Evolutionary conservation across 768 basidiomycete genomes (phyloP), one percentile per base, ranked within the genome.

Genomic region (Mycena metata): DNA sequence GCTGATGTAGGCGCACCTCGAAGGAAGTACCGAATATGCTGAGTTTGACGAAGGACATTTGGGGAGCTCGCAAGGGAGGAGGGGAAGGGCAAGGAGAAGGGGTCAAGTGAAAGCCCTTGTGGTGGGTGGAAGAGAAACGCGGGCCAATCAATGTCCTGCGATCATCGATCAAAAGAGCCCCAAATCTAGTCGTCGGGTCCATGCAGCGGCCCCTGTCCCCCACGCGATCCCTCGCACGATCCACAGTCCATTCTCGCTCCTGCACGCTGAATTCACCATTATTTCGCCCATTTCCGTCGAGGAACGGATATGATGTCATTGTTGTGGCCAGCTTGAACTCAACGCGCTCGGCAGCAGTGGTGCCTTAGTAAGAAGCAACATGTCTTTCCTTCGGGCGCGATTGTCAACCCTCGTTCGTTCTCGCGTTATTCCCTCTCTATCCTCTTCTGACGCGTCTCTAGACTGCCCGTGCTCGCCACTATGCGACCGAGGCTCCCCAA

Each of bases 11-110:
- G 75, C 82, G 62, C 60, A 92, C 95, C 90, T 97, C 96, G 82
- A 97, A 96, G 61, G 96, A 98, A 70, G 97, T 99, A 52, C 96
- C 96, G 75, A 99, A 99, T 83, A 99, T 99, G 82, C 91, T 94
- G 76, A 99, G 94, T 83, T 98, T 98, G 76, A 98, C 96, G 74
- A 98, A 98, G 60, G 94, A 96, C 94, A 96, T 95, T 60, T 60
- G 57, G 11, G 39, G 57, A 61, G 63, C 50, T 64, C 50, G 56
- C 50, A n/a, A 65, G 58, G 63, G 51, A 60, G 60, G 24, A 35
- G 19, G 35, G 30, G 36, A 35, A 54, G 64, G 50, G 59, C 56
- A 39, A 36, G 57, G 51, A 60, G 47, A 60, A 51, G 50, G 54
- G 47, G 65, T 17, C 24, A 8, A 41, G 19, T 19, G 46, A 9